A percentile compares a stretch with the other conserved stretches of the same genome.
Evolutionary conservation across 495 filamentous ascomycete species (phyloP).

Genomic region (Penicillium simplicissimum): DNA sequence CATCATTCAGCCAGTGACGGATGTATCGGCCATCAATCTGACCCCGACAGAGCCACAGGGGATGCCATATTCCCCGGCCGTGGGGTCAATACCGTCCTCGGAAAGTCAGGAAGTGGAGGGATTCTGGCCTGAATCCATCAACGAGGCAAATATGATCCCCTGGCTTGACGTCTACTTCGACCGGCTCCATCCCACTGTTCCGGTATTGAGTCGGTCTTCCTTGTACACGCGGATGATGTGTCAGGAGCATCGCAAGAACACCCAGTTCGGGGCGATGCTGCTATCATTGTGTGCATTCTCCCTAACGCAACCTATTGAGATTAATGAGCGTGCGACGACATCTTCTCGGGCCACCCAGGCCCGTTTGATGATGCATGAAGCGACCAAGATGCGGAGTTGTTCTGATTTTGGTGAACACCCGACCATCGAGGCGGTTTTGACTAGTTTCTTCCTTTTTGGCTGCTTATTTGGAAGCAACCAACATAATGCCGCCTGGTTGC

Average conservation of each 20-base stretch:
- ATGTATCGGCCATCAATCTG: constrained; percentile 25
- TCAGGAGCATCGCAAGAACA: constrained; percentile 66
- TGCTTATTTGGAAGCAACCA: constrained; percentile 69
- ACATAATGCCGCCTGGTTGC: constrained; percentile 58
- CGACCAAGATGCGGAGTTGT: constrained; percentile 70
- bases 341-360: constrained; percentile 54
- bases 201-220: constrained; percentile 67
- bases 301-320: constrained; percentile 76
- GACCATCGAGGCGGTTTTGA: constrained; percentile 67
- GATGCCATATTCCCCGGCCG: constrained; percentile 27
- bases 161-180: constrained; percentile 84
- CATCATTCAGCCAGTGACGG: constrained; percentile 35
- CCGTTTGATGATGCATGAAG: constrained; percentile 69
- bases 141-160: constrained; percentile 44
- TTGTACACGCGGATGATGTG: constrained; percentile 61
- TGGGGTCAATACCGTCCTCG: constrained; percentile 19
- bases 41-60: constrained; percentile 21
- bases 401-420: constrained; percentile 75
- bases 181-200: constrained; percentile 78
- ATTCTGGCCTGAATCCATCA: constrained; percentile 41
- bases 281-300: constrained; percentile 80
- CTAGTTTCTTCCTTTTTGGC: constrained; percentile 78
- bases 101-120: constrained; percentile 23
- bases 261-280: constrained; percentile 65
- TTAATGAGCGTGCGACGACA: constrained; percentile 44